phyloP scores from a whole-genome alignment of 169 alveolate species.

The Eimeria mitis region DNA sequence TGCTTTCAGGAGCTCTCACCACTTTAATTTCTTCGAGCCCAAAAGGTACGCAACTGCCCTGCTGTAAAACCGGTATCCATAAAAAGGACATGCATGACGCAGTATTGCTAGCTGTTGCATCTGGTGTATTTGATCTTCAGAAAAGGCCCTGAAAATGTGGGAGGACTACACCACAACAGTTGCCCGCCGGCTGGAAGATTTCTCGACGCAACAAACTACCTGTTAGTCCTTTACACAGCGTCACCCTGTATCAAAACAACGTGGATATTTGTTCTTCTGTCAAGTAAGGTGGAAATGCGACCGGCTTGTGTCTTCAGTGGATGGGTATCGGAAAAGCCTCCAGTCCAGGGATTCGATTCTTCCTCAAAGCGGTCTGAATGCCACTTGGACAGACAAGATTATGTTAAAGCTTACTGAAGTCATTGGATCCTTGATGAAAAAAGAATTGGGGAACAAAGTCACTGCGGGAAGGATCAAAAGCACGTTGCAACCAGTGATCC shows the following conservation, averaged over 20 bases:
- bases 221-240: not conserved
- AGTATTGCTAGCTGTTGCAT: not conserved
- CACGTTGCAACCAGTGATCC: conserved; percentile 20
- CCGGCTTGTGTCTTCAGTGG: conserved; percentile 29
- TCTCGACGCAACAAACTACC: conserved; percentile 41
- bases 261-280: not conserved
- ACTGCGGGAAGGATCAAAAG: not conserved
- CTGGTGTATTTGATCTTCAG: conserved; percentile 1
- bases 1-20: conserved; percentile 35
- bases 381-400: conserved; percentile 53
- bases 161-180: conserved; percentile 58
- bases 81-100: not conserved
- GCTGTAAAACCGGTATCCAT: not conserved
- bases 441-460: conserved; percentile 14
- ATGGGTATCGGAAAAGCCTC: conserved; percentile 22
- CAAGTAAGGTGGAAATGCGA: not conserved
- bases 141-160: conserved; percentile 51
- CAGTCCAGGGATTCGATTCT: conserved; percentile 21
- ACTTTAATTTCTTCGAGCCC: not conserved
- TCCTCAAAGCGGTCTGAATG: conserved; percentile 28
- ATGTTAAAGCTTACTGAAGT: conserved; percentile 6
- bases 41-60: not conserved
- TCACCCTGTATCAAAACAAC: not conserved
- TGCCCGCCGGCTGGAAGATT: conserved; percentile 37
- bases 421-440: conserved; percentile 46